Percentiles rank a stretch among this genome's conserved stretches.
These are phyloP conservation scores for Colletotrichum magnum DNA, from an alignment of 2,329 filamentous ascomycete species.

Conservation along the genomic window DNA sequence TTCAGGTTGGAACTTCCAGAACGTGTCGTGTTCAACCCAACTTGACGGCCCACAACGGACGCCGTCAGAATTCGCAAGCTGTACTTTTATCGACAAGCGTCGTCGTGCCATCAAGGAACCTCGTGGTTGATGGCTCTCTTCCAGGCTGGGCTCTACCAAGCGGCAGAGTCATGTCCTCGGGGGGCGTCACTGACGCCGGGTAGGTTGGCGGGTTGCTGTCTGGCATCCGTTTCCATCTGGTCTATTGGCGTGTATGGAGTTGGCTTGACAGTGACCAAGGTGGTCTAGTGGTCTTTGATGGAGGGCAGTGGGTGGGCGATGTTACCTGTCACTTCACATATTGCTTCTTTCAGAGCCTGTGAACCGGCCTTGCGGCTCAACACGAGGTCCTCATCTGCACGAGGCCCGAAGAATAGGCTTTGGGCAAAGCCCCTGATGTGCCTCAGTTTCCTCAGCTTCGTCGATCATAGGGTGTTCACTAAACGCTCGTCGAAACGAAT, in stretches of 20 bases:
- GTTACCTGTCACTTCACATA: not conserved
- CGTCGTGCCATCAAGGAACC: constrained; percentile 3
- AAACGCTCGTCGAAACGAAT: constrained; percentile 26
- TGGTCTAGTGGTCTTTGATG: not conserved
- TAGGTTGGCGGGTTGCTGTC: not conserved
- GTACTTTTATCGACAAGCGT: constrained; percentile 38
- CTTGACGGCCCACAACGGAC: constrained; percentile 28
- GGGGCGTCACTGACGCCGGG: constrained; percentile 19
- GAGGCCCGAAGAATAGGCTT: constrained; percentile 5
- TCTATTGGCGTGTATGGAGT: not conserved
- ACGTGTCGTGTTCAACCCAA: constrained; percentile 35
- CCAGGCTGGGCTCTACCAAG: not conserved
- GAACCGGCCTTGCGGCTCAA: not conserved
- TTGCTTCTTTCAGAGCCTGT: not conserved
- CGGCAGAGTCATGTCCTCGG: constrained; percentile 7
- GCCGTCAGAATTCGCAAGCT: constrained; percentile 35
- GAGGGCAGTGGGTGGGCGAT: not conserved
- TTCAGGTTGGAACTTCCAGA: constrained; percentile 39
- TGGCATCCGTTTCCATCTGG: not conserved
- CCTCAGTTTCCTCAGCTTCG: constrained; percentile 1
- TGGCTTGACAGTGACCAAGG: not conserved
- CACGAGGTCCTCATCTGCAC: constrained; percentile 3
- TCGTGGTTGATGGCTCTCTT: not conserved
- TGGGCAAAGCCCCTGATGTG: not conserved
- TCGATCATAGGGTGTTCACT: constrained; percentile 6